Evolutionary conservation across 768 basidiomycete species (phyloP).

Genomic region (Xerocomellus intermedius): DNA sequence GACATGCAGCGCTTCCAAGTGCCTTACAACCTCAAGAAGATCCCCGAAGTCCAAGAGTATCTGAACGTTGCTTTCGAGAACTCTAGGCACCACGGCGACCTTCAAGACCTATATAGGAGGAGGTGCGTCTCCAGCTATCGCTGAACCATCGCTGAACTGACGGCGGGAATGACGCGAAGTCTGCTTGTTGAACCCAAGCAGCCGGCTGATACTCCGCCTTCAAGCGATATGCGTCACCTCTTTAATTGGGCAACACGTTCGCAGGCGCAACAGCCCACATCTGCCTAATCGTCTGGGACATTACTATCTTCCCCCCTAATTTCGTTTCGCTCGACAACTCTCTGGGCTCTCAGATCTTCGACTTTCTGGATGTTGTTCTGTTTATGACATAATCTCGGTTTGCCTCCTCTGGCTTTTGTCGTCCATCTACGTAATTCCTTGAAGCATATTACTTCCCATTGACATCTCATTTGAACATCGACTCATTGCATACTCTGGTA

Average conservation of each 20-base stretch:
- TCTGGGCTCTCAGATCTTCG: conserved; percentile 16
- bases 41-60: conserved; percentile 86
- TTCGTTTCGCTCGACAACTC: background rate
- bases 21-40: conserved; percentile 80
- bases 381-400: conserved; percentile 30
- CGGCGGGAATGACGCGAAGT: conserved; percentile 36
- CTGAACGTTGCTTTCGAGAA: conserved; percentile 72
- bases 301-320: conserved; percentile 17
- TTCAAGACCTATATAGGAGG: conserved; percentile 82
- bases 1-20: conserved; percentile 94
- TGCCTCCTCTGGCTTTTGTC: conserved; percentile 18
- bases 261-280: conserved; percentile 37
- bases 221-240: conserved; percentile 71
- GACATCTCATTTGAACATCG: conserved; percentile 26
- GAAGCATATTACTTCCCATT: conserved; percentile 19
- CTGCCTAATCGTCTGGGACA: conserved; percentile 29
- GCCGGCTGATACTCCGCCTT: conserved; percentile 63
- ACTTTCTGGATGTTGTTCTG: conserved; percentile 21
- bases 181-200: conserved; percentile 83
- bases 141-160: background rate
- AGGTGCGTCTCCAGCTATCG: conserved; percentile 47
- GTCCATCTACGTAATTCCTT: conserved; percentile 28
- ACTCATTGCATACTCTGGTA: conserved; percentile 27
- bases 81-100: conserved; percentile 73
- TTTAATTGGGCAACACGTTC: conserved; percentile 78